Evolutionary conservation across 2,329 filamentous ascomycete genomes (phyloP).

Genomic region (Penicillium crustosum): DNA sequence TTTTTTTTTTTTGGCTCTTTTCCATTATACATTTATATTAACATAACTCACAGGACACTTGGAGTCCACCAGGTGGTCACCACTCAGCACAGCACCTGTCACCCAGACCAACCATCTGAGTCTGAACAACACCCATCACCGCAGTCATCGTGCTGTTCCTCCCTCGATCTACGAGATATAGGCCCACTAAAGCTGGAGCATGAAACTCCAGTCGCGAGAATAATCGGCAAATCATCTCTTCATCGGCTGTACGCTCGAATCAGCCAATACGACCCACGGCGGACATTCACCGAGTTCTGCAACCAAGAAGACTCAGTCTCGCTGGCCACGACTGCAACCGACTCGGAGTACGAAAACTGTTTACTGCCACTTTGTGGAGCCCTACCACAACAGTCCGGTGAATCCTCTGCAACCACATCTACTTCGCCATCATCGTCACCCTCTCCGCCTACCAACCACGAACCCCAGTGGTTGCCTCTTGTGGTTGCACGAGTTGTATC

Average conservation of each 20-base stretch:
- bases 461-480: not conserved
- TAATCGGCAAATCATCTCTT: constrained; percentile 1
- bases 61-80: not conserved
- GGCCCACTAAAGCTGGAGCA: constrained; percentile 10
- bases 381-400: not conserved
- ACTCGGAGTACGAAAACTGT: not conserved
- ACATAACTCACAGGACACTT: not conserved
- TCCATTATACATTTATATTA: not conserved
- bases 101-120: not conserved
- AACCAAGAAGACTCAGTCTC: not conserved
- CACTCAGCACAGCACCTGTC: no score
- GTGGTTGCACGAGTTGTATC: not conserved
- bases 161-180: not conserved
- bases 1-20: no score
- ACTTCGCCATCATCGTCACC: not conserved
- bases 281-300: not conserved
- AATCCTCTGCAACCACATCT: not conserved
- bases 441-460: not conserved
- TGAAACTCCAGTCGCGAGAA: constrained; percentile 5
- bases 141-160: not conserved
- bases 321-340: not conserved
- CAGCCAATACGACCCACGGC: not conserved
- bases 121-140: not conserved
- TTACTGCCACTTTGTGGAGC: not conserved
- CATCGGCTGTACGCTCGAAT: constrained; percentile 6